Base-by-base conservation (phyloP, 768 basidiomycete genomes). In the Sistotremastrum niveocremeum region DNA sequence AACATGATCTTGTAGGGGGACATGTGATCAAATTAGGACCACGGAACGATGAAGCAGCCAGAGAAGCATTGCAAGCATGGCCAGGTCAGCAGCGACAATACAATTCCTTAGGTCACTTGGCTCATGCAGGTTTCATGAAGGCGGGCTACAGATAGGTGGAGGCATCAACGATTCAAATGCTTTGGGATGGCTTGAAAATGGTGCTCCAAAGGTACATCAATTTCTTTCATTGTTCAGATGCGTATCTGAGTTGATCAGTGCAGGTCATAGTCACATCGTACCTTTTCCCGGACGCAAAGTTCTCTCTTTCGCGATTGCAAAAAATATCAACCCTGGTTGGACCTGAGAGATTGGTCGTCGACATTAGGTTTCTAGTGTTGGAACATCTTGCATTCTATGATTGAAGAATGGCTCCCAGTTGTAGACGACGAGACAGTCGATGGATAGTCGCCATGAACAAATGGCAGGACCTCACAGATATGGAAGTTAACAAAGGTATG, bases 371-470 rank as follows among this genome's bases (percentile, higher is more conserved):
- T 37, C 71, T 48, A 11, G 1, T 33, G 11, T 32, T 36, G 8
- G 28, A 20, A 11, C 32, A 37, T 45, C 4, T 37, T 36, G 42
- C 34, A 28, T 8, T 42, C 9, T 32, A 7, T 47, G 7, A 7
- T 29, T 2, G 33, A 11, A 46, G n/a, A 46, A 29, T 39, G 36
- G 20, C 6, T 20, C n/a, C 10, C 51, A 97, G 94, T 59, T 99
- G 94, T 63, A 79, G 94, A 12, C 72, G 76, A 52, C 66, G 78
- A 56, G 81, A 66, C 6, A 67, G 76, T 40, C 77, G 67, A 51
- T 99, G 95, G 95, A 69, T 89, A 34, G 84, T 99, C 8, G 91
- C 94, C 7, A 97, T 93, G 91, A 94, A 98, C 66, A 93, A 89
- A 59, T 99, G 95, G 95, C 93, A 94, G 57, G 82, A 85, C 49